Conservation (phyloP, 257 asterid species). For the Vinca minor region DNA sequence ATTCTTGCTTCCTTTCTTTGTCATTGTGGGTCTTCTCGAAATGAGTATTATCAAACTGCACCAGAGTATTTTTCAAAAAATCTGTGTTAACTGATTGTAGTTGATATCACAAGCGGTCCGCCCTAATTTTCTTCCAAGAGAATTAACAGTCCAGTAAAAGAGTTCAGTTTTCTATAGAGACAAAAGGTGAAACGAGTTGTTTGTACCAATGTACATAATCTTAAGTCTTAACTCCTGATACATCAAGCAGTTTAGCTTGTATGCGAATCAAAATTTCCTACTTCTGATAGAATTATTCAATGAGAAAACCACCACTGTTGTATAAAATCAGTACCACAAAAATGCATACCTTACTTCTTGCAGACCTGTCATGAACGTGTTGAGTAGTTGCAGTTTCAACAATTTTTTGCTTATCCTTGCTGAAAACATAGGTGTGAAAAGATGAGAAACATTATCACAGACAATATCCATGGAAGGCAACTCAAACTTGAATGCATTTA, state of each 20-base stretch:
- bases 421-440: constrained; percentile 21
- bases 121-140: neutral
- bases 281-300: neutral
- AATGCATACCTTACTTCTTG: constrained; percentile 59
- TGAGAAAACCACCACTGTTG: neutral
- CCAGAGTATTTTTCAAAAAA: constrained; percentile 1
- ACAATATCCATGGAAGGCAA: neutral
- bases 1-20: constrained; percentile 38
- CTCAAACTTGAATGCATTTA: neutral
- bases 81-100: neutral
- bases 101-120: neutral
- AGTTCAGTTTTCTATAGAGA: neutral
- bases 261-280: neutral
- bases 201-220: no score
- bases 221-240: neutral
- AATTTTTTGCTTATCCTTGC: constrained; percentile 45
- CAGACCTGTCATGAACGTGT: constrained; percentile 30
- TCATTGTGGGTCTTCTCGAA: constrained; percentile 36
- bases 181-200: neutral
- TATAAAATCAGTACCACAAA: constrained; percentile 13
- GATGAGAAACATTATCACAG: neutral
- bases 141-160: neutral
- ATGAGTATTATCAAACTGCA: constrained; percentile 31
- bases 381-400: constrained; percentile 30
- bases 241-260: neutral